Conservation (phyloP, 208 protist species). For the Leishmania mexicana region DNA sequence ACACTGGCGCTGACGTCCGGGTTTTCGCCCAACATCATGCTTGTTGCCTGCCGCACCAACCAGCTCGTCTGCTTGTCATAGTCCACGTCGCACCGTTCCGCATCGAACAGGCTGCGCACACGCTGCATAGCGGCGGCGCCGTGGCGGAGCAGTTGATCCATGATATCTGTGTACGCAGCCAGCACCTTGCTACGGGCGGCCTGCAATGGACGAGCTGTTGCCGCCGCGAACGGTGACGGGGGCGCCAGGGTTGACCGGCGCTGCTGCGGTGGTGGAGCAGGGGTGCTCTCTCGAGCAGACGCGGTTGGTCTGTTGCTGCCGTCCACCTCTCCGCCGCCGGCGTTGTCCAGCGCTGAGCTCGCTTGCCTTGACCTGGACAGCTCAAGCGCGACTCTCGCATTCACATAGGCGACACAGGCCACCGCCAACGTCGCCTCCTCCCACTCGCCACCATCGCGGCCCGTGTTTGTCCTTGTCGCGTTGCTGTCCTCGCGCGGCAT, state of each 20-base stretch:
- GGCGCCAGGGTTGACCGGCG: slow-evolving; percentile 7
- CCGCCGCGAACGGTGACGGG: neutral
- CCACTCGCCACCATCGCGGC: slow-evolving; percentile 2
- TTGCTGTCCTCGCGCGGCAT: neutral
- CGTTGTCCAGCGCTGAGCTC: neutral
- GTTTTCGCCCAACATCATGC: neutral
- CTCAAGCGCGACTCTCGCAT: slow-evolving; percentile 13
- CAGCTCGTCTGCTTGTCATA: slow-evolving; percentile 29
- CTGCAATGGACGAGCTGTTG: neutral
- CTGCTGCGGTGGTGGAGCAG: slow-evolving; percentile 5
- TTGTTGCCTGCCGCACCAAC: slow-evolving; percentile 2
- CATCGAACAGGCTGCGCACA: slow-evolving; percentile 19
- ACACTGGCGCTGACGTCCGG: slow-evolving; percentile 21
- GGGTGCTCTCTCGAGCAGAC: neutral
- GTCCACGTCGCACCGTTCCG: slow-evolving; percentile 15
- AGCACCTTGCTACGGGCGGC: slow-evolving; percentile 22
- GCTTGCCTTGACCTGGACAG: slow-evolving; percentile 1
- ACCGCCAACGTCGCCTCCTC: slow-evolving; percentile 14
- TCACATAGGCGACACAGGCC: slow-evolving; percentile 23
- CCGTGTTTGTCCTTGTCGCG: neutral
- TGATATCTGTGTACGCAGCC: slow-evolving; percentile 21
- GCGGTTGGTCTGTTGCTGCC: neutral
- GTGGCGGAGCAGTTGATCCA: slow-evolving; percentile 36
- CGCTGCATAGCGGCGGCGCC: slow-evolving; percentile 11
- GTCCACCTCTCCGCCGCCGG: neutral